phyloP scores from a whole-genome alignment of 805 yeast species.

The Ogataea minuta region DNA sequence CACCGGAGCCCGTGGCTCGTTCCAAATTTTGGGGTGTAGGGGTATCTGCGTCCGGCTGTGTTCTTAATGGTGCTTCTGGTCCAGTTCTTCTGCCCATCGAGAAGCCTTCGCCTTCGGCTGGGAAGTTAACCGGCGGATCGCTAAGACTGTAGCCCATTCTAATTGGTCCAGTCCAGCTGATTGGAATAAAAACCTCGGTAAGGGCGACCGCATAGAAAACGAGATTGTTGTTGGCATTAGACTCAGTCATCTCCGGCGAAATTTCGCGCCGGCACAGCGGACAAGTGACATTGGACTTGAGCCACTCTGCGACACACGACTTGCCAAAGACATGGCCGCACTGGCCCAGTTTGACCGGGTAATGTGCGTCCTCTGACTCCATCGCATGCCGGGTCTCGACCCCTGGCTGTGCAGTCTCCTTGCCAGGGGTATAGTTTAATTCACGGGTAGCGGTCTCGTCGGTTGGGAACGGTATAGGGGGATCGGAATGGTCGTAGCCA shows the following conservation, averaged over 20 bases:
- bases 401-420: constrained; percentile 6
- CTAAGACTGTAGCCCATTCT: constrained; percentile 18
- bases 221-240: constrained; percentile 6
- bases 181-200: constrained; percentile 31
- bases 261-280: constrained; percentile 76
- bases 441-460: constrained; percentile 29
- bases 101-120: constrained; percentile 27
- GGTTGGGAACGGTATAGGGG: constrained; percentile 28
- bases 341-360: constrained; percentile 63
- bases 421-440: constrained; percentile 10
- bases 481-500: constrained; percentile 27
- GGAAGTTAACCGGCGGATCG: constrained; percentile 32
- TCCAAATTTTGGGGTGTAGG: constrained; percentile 7
- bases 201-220: constrained; percentile 31
- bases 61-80: constrained; percentile 12
- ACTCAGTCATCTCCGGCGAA: constrained; percentile 24
- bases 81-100: constrained; percentile 31
- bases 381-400: constrained; percentile 1
- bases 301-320: constrained; percentile 78
- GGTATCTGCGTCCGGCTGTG: background rate
- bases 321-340: constrained; percentile 84
- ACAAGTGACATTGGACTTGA: constrained; percentile 64
- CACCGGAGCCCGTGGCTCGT: constrained; percentile 14
- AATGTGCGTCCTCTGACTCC: constrained; percentile 40
- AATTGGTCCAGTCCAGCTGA: constrained; percentile 30